Percentiles rank a stretch among this genome's conserved stretches.
phyloP scores from a whole-genome alignment of 2,329 filamentous ascomycete genomes.

The Tolypocladium tropicale region DNA sequence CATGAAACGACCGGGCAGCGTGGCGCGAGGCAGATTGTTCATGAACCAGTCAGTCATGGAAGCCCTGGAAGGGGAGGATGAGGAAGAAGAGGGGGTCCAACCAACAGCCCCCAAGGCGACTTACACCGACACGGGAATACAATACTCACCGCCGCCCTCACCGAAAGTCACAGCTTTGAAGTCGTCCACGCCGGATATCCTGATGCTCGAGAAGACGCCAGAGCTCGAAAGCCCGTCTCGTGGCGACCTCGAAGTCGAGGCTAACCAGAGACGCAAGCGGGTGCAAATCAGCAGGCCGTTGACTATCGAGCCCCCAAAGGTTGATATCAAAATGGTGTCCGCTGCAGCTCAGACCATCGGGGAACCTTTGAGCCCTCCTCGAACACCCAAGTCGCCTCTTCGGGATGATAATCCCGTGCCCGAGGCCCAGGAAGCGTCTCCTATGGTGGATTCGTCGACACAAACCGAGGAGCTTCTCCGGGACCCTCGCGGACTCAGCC shows the following conservation, averaged over 20 bases:
- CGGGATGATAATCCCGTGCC: constrained; percentile 29
- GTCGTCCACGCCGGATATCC: constrained; percentile 29
- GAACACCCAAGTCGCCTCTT: constrained; percentile 47
- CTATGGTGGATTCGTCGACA: constrained; percentile 46
- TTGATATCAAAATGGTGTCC: constrained; percentile 49
- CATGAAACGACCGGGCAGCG: constrained; percentile 42
- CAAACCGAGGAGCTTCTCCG: constrained; percentile 39
- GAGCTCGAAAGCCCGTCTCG: constrained; percentile 33
- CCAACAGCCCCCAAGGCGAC: constrained; percentile 26
- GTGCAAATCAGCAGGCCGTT: constrained; percentile 44
- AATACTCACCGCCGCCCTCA: constrained; percentile 76
- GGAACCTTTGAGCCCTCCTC: constrained; percentile 48
- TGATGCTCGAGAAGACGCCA: constrained; percentile 24
- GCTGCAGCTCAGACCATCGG: constrained; percentile 15
- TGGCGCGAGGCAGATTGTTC: constrained; percentile 40
- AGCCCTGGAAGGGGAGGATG: constrained; percentile 44
- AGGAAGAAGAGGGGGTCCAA: constrained; percentile 26
- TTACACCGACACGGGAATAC: constrained; percentile 69
- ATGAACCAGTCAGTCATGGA: constrained; percentile 47
- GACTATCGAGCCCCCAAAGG: constrained; percentile 32
- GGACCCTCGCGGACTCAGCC: constrained; percentile 8
- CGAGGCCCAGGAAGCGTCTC: constrained; percentile 13
- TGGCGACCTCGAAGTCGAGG: constrained; percentile 52
- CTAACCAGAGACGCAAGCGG: constrained; percentile 64
- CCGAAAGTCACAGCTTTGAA: constrained; percentile 39